Conservation (phyloP, 2,329 filamentous ascomycete species). For the Helminthosporium solani region DNA sequence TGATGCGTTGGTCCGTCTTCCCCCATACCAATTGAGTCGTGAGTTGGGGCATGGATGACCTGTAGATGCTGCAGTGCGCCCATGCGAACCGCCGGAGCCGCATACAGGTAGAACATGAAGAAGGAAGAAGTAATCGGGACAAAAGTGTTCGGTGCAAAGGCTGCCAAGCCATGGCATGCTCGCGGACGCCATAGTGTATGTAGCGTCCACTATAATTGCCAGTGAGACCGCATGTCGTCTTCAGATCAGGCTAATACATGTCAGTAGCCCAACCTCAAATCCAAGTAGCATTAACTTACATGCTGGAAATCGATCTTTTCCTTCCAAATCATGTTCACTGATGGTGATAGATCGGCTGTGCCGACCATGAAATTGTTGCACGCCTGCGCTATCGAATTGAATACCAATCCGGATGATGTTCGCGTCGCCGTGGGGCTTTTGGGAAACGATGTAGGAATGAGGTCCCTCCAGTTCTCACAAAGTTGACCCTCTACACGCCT, state of each 20-base stretch:
- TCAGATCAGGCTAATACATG: slow-evolving; percentile 25
- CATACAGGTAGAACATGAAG: slow-evolving; percentile 65
- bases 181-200: slow-evolving; percentile 43
- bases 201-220: slow-evolving; percentile 59
- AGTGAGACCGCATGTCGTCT: slow-evolving; percentile 51
- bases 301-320: slow-evolving; percentile 55
- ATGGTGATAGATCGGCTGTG: slow-evolving; percentile 57
- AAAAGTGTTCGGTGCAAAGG: slow-evolving; percentile 47
- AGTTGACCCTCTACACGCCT: slow-evolving; percentile 52
- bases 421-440: slow-evolving; percentile 52
- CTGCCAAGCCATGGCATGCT: slow-evolving; percentile 52
- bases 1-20: slow-evolving; percentile 65
- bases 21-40: slow-evolving; percentile 58
- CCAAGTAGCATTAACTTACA: slow-evolving; percentile 32
- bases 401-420: slow-evolving; percentile 53
- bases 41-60: slow-evolving; percentile 61
- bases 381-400: slow-evolving; percentile 67
- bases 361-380: slow-evolving; percentile 90
- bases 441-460: slow-evolving; percentile 54
- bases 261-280: slow-evolving; percentile 12
- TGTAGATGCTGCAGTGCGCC: slow-evolving; percentile 59
- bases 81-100: slow-evolving; percentile 62
- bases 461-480: slow-evolving; percentile 50
- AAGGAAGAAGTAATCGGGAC: slow-evolving; percentile 56
- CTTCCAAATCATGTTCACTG: slow-evolving; percentile 53